phyloP scores from a whole-genome alignment of 257 asterid species.

The Asclepias syriaca region DNA sequence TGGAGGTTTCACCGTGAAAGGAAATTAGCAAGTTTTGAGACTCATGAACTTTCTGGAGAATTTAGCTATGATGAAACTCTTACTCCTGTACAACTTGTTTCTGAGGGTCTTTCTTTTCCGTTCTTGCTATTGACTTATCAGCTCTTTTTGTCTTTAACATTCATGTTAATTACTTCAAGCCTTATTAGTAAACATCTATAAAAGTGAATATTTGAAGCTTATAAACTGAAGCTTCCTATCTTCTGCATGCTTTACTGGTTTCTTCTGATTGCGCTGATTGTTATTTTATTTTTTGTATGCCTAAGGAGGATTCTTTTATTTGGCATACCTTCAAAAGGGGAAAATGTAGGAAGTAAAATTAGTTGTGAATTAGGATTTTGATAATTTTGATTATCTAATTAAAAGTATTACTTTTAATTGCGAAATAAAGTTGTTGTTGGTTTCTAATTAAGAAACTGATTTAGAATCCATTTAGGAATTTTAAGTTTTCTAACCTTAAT shows the following conservation, averaged over 20 bases:
- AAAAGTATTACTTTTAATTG: too few species aligned
- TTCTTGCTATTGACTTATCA: neutral
- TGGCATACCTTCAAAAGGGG: too few species aligned
- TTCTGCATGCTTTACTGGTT: neutral
- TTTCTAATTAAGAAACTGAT: too few species aligned
- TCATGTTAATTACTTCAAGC: neutral
- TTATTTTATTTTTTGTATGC: neutral
- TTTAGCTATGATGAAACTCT: neutral
- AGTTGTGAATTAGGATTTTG: too few species aligned
- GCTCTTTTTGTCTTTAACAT: too few species aligned
- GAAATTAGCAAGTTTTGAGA: neutral
- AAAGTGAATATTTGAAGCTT: neutral
- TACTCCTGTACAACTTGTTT: neutral
- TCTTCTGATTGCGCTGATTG: neutral
- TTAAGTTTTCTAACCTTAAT: too few species aligned
- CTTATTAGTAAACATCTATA: neutral
- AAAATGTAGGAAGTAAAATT: too few species aligned
- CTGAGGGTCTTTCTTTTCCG: neutral
- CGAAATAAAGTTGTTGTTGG: too few species aligned
- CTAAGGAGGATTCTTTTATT: too few species aligned
- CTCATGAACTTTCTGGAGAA: neutral
- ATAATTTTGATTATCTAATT: too few species aligned
- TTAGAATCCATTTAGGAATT: too few species aligned
- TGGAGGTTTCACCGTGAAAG: neutral
- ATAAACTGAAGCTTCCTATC: neutral